Conservation (phyloP, 2,329 filamentous ascomycete species). For the Arthrobotrys sphaeroides region DNA sequence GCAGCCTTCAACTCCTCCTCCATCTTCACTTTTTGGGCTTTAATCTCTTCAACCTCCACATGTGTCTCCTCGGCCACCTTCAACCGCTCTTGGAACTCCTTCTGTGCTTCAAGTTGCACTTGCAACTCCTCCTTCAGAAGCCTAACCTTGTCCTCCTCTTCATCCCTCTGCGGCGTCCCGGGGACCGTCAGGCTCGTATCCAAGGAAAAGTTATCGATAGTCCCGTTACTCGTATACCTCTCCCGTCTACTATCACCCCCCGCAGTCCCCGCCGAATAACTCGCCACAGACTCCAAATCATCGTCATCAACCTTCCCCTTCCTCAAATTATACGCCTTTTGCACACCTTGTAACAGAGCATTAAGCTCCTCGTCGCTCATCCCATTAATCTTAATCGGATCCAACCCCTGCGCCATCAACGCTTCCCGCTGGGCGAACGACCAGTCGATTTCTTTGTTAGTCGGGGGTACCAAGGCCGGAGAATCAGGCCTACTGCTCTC, state of each 20-base stretch:
- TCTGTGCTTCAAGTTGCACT: constrained; percentile 80
- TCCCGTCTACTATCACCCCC: constrained; percentile 67
- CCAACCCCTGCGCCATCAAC: constrained; percentile 76
- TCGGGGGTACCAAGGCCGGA: constrained; percentile 72
- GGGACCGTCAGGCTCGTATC: constrained; percentile 95
- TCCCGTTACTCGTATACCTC: constrained; percentile 94
- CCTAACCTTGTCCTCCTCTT: constrained; percentile 76
- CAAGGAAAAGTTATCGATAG: constrained; percentile 93
- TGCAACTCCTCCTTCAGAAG: constrained; percentile 85
- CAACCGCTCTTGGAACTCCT: constrained; percentile 80
- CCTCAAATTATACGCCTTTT: constrained; percentile 79
- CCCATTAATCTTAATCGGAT: constrained; percentile 86
- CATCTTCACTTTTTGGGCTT: constrained; percentile 83
- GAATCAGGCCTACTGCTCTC: constrained; percentile 82
- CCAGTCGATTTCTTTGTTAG: constrained; percentile 88
- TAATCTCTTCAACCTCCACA: constrained; percentile 83
- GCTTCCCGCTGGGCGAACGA: constrained; percentile 91
- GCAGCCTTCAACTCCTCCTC: constrained; percentile 79
- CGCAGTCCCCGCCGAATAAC: constrained; percentile 72
- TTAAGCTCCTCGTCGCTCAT: constrained; percentile 95
- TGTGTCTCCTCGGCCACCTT: constrained; percentile 78
- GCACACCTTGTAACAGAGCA: constrained; percentile 90
- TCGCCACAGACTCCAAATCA: constrained; percentile 87
- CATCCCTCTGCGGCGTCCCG: constrained; percentile 82
- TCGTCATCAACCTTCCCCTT: constrained; percentile 78